Conservation (phyloP, 225 moss, liverwort and hornwort genomes). For the Ulota crispa region DNA sequence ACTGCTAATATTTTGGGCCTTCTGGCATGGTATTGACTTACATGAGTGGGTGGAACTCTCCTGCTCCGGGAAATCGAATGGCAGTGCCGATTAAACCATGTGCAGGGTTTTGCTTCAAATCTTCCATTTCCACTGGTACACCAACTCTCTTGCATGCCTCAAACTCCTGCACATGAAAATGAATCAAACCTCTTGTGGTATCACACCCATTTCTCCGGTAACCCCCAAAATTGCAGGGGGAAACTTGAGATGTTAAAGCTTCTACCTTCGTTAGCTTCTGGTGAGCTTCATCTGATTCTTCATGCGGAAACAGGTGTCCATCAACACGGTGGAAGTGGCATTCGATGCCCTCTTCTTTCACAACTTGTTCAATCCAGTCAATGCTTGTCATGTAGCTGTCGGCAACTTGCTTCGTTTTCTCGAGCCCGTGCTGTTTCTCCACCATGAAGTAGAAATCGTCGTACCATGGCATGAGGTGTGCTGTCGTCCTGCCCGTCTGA, state of each 20-base stretch:
- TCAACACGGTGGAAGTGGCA: conserved; percentile 41
- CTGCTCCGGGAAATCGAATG: conserved; percentile 26
- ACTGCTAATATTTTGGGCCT: background rate
- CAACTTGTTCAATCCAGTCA: conserved; percentile 41
- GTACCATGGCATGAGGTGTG: conserved; percentile 48
- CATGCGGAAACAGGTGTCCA: conserved; percentile 46
- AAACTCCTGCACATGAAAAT: conserved; percentile 30
- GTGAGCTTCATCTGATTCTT: conserved; percentile 30
- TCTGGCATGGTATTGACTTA: background rate
- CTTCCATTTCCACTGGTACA: conserved; percentile 35
- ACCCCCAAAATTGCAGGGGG: background rate
- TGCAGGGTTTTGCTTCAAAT: conserved; percentile 34
- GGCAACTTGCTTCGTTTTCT: conserved; percentile 31
- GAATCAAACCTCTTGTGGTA: background rate
- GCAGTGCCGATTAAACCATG: conserved; percentile 36
- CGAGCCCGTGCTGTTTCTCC: conserved; percentile 23
- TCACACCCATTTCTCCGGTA: background rate
- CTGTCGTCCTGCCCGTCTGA: conserved; percentile 41
- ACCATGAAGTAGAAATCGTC: conserved; percentile 42
- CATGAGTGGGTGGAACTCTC: conserved; percentile 47
- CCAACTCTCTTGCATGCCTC: conserved; percentile 41
- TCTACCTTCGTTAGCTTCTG: conserved; percentile 30
- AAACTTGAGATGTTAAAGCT: background rate
- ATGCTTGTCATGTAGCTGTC: conserved; percentile 40
- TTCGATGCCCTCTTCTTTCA: conserved; percentile 38